A percentile compares a stretch with the other conserved stretches of the same genome.
These are phyloP conservation scores for Astrocystis sublimbata DNA, from an alignment of 495 filamentous ascomycete genomes.

Conservation along the genomic window DNA sequence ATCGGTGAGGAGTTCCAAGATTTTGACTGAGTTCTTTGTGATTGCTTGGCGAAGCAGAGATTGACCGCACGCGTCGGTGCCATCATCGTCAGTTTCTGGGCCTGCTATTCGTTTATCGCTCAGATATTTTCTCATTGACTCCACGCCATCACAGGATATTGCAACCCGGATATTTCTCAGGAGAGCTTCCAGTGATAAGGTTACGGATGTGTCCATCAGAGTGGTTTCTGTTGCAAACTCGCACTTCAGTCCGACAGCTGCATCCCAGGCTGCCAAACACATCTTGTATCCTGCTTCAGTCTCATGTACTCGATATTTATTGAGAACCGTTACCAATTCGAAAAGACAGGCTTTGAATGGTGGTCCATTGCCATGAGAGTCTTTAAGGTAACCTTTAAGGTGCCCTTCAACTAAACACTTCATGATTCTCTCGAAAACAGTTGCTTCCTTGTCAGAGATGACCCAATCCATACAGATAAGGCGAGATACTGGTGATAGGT, in stretches of 20 bases:
- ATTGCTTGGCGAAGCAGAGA: not conserved
- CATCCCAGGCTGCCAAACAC: slow-evolving; percentile 2
- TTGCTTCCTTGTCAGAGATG: not conserved
- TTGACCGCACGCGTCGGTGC: not conserved
- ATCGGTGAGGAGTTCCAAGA: not conserved
- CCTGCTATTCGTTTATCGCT: not conserved
- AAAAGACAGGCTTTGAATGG: not conserved
- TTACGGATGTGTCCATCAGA: not conserved
- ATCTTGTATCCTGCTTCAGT: not conserved
- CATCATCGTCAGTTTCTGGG: not conserved
- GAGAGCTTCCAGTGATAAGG: not conserved
- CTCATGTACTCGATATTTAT: not conserved
- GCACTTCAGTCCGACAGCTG: not conserved
- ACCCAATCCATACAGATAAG: not conserved
- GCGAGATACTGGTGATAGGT: not conserved
- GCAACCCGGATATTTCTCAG: not conserved
- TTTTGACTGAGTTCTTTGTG: not conserved
- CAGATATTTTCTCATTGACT: not conserved
- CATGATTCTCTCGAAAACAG: not conserved
- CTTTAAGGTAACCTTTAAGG: not conserved
- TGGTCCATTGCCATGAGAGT: not conserved
- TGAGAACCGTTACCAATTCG: not conserved
- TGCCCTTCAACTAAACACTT: not conserved
- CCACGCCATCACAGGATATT: not conserved
- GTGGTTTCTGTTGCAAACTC: not conserved